Percentiles rank a stretch among this genome's conserved stretches.
These are phyloP conservation scores for Colletotrichum sp. DNA, from an alignment of 2,329 filamentous ascomycete genomes.

Conservation along the genomic window DNA sequence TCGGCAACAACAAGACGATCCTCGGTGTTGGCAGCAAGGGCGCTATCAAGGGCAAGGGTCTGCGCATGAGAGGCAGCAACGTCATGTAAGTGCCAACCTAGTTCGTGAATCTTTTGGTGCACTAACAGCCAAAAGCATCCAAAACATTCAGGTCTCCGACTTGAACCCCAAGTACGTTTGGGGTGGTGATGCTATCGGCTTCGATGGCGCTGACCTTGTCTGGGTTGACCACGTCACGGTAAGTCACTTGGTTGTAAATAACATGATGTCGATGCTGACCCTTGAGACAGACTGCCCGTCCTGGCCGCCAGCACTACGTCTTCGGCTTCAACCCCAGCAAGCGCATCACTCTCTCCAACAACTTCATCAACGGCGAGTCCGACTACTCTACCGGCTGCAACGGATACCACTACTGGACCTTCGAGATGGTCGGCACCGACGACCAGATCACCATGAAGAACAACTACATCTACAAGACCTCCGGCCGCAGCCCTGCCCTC, in stretches of 20 bases:
- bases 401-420: constrained; percentile 13
- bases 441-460: constrained; percentile 21
- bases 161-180: constrained; percentile 17
- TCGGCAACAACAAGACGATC: constrained; percentile 12
- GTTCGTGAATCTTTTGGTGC: neutral
- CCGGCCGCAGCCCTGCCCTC: constrained; percentile 30
- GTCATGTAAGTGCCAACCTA: neutral
- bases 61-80: constrained; percentile 10
- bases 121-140: neutral
- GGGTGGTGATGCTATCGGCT: constrained; percentile 15
- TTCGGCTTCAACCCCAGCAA: constrained; percentile 17
- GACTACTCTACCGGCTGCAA: constrained; percentile 12
- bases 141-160: constrained; percentile 11
- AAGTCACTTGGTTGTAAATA: neutral
- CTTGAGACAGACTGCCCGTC: neutral
- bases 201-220: constrained; percentile 9
- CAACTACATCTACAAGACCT: constrained; percentile 27
- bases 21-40: constrained; percentile 12
- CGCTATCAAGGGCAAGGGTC: constrained; percentile 15
- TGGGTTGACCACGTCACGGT: constrained; percentile 19
- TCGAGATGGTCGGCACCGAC: constrained; percentile 2
- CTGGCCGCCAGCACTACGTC: constrained; percentile 15
- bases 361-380: constrained; percentile 16
- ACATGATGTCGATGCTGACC: neutral
- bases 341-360: constrained; percentile 18